Conservation (phyloP, 257 asterid genomes). For the Perilla frutescens region DNA sequence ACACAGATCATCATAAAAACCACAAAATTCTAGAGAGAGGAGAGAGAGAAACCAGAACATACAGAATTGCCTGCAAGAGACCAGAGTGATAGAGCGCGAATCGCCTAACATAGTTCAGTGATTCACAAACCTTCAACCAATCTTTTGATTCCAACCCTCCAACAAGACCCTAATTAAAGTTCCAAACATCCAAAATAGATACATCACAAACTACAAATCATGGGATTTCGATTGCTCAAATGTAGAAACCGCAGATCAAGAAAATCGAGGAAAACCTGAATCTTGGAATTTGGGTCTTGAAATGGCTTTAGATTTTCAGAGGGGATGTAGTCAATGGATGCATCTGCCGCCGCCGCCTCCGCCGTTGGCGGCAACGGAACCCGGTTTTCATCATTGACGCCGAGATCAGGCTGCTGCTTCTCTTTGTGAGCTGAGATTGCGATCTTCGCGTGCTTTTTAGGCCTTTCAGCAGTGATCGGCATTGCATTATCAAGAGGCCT, state of each 20-base stretch:
- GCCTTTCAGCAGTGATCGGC: slow-evolving; percentile 67
- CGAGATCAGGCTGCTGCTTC: slow-evolving; percentile 41
- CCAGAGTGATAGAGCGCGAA: slow-evolving; percentile 72
- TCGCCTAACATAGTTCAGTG: slow-evolving; percentile 78
- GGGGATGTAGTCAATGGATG: slow-evolving; percentile 69
- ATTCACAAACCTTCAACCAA: slow-evolving; percentile 93
- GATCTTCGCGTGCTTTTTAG: slow-evolving; percentile 75
- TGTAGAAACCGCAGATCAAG: not conserved
- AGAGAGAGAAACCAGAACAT: slow-evolving; percentile 30
- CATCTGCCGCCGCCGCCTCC: slow-evolving; percentile 47
- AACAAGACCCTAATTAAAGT: slow-evolving; percentile 63
- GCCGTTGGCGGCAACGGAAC: slow-evolving; percentile 48
- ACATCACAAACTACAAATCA: not conserved
- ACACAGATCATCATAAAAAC: not conserved
- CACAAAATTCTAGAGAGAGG: not conserved
- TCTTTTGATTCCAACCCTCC: slow-evolving; percentile 92
- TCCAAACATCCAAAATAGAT: not conserved
- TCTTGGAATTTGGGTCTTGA: slow-evolving; percentile 62
- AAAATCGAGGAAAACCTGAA: slow-evolving; percentile 53
- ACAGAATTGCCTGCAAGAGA: slow-evolving; percentile 77
- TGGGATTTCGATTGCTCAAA: not conserved
- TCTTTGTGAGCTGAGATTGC: slow-evolving; percentile 46
- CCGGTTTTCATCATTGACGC: slow-evolving; percentile 74
- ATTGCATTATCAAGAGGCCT: slow-evolving; percentile 81
- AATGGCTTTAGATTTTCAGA: slow-evolving; percentile 69